These are phyloP conservation scores for Elsinoe arachidis DNA, from an alignment of 2,329 filamentous ascomycete genomes.

Conservation along the genomic window DNA sequence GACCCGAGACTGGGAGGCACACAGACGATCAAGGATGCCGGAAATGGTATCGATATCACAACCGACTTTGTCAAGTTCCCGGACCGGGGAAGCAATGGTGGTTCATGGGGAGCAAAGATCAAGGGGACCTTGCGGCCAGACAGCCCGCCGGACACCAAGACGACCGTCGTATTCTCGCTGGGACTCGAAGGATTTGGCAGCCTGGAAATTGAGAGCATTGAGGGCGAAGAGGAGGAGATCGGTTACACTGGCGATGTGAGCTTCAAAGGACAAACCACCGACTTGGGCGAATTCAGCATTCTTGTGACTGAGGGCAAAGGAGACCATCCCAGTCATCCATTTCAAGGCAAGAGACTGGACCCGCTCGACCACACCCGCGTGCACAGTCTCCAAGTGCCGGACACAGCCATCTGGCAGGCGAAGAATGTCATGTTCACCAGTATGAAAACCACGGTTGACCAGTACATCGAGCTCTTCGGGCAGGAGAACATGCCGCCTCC, in stretches of 20 bases:
- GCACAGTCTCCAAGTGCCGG: constrained; percentile 57
- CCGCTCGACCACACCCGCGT: constrained; percentile 70
- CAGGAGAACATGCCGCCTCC: constrained; percentile 66
- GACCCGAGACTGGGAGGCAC: constrained; percentile 79
- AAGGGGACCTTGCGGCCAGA: constrained; percentile 69
- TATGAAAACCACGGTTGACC: constrained; percentile 56
- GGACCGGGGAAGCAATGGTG: constrained; percentile 66
- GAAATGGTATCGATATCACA: constrained; percentile 80
- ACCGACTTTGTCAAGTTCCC: constrained; percentile 92
- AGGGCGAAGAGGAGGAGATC: constrained; percentile 41
- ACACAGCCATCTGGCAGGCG: constrained; percentile 71
- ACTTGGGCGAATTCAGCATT: constrained; percentile 72
- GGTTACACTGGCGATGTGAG: constrained; percentile 56
- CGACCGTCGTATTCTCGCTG: constrained; percentile 73
- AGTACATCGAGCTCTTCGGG: constrained; percentile 50
- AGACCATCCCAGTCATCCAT: constrained; percentile 46
- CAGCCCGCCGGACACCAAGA: constrained; percentile 57
- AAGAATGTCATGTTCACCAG: constrained; percentile 58
- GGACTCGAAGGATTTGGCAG: constrained; percentile 67
- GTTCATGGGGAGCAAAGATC: constrained; percentile 85
- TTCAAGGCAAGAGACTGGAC: constrained; percentile 59
- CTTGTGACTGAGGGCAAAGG: constrained; percentile 61
- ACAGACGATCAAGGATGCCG: constrained; percentile 83
- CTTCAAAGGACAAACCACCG: constrained; percentile 59
- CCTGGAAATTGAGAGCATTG: constrained; percentile 51